Base-by-base conservation (phyloP, 2,329 filamentous ascomycete species). In the Cladophialophora chaetospira region DNA sequence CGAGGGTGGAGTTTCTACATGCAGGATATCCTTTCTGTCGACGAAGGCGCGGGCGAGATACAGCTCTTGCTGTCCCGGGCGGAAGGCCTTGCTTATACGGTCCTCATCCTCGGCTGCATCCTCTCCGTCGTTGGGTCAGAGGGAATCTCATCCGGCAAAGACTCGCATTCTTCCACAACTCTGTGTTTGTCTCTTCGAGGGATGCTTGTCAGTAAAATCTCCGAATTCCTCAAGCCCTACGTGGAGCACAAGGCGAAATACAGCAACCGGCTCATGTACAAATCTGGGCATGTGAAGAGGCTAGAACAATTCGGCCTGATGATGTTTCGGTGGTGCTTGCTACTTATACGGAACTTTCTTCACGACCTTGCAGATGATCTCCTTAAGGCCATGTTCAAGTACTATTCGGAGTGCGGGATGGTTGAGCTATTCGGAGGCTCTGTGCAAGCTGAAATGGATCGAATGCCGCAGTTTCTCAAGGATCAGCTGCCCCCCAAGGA, bases 371-470 rank as follows among this genome's bases (percentile, higher is more conserved):
- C 44, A 21, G 56, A 64, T 31, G 48, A 55, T 36, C 35, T 64
- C 15, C 40, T 62, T 8, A 61, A 60, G 35, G 44, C 58, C 35
- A 49, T 62, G 48, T 62, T 64, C 57, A 62, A 61, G 28, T 43
- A 56, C 15, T 64, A 62, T 43, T 59, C 54, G 9, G 43, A 60
- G n/a, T 60, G 56, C 53, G 58, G 61, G 25, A 64, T 64, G 62
- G 50, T 60, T 8, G 57, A 62, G 17, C 51, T 64, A 33, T 64
- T 64, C 26, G 13, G 17, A 23, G 35, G 45, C 11, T 17, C 10
- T 5, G 45, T 31, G 23, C 35, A 38, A 9, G 35, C 21, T n/a
- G 31, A 33, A 15, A 38, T 46, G 4, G n/a, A 29, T 8, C 25
- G 15, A 9, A 38, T 38, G 36, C 57, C 60, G 9, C 9, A 23